Evolutionary conservation across 2,329 filamentous ascomycete genomes (phyloP), one percentile per base, ranked within the genome.

Genomic region (Cladosporium sp.): DNA sequence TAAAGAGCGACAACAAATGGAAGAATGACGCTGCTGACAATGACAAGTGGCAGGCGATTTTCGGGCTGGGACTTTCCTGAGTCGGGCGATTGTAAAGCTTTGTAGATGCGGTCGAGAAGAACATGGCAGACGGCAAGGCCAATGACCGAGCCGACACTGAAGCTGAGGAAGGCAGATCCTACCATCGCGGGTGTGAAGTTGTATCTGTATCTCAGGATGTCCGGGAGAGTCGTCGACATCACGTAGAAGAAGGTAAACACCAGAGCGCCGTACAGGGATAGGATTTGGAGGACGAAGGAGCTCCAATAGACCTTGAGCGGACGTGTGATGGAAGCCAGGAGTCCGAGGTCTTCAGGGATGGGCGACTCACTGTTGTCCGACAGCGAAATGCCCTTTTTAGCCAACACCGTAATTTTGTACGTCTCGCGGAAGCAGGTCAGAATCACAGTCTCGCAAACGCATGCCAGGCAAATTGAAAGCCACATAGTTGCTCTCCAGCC

Each of bases 41-140:
- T 60, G 64, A 82, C 77, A 2, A 84, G 68, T 0, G 82, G 82
- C 0, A 84, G 70, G n/a, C 84, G 79, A 58, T 79, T 82, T 56
- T 88, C 84, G 0, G 84, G 83, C 15, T 63, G 66, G 9, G 55
- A 53, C 3, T 37, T 29, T 7, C 12, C 52, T 15, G 22, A 55
- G 49, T 44, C 56, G 64, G 58, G 30, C 61, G 37, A 53, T 60
- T 51, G 66, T 59, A 64, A 53, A 37, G 49, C 52, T 12, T 56
- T 65, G 50, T 67, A 66, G 52, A 74, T 66, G 15, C 61, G 63
- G 53, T 74, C 70, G 8, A 68, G 66, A 13, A 64, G 43, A 27
- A 58, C 48, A 39, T 70, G 71, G 24, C 70, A 61, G 41, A 66
- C 42, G 1, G 58, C 56, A 51, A 73, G 67, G 39, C 68, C 70